phyloP scores from a whole-genome alignment of 345 rosid genomes.

The Geranium brycei region DNA sequence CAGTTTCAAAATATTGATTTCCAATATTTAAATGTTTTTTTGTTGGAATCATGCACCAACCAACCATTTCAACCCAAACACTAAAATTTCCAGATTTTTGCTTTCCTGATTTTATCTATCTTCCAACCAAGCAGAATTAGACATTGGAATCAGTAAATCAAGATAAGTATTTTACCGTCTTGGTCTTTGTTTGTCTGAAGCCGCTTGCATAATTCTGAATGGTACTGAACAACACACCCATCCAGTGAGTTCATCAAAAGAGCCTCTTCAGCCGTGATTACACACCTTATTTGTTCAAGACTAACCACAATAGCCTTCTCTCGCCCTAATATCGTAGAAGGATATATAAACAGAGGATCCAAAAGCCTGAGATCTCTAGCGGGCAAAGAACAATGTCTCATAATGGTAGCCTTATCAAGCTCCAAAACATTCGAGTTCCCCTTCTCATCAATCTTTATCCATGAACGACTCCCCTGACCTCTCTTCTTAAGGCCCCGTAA shows the following conservation, averaged over 20 bases:
- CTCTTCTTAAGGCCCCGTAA: slow-evolving; percentile 60
- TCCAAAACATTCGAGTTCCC: slow-evolving; percentile 54
- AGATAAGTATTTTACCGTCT: slow-evolving; percentile 26
- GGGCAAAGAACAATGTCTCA: slow-evolving; percentile 91
- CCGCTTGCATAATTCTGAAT: slow-evolving; percentile 70
- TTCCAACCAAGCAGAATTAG: neutral
- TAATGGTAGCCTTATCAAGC: slow-evolving; percentile 76
- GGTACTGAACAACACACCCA: slow-evolving; percentile 57
- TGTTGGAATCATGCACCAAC: too few relatives aligned
- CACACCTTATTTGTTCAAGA: slow-evolving; percentile 87
- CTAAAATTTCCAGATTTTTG: neutral
- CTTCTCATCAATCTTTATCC: slow-evolving; percentile 70
- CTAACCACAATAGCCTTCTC: slow-evolving; percentile 90
- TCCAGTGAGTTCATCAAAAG: slow-evolving; percentile 83
- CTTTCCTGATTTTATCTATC: neutral
- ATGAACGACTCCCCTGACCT: slow-evolving; percentile 80
- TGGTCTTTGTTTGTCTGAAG: slow-evolving; percentile 55
- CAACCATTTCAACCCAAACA: too few relatives aligned
- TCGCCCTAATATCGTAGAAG: slow-evolving; percentile 76
- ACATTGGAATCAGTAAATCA: too few relatives aligned
- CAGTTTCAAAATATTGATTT: too few relatives aligned
- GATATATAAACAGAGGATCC: slow-evolving; percentile 92
- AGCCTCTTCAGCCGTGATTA: slow-evolving; percentile 89
- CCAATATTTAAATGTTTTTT: too few relatives aligned
- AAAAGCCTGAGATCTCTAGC: slow-evolving; percentile 82